phyloP scores from a whole-genome alignment of 768 basidiomycete genomes.

The Termitomyces sp. region DNA sequence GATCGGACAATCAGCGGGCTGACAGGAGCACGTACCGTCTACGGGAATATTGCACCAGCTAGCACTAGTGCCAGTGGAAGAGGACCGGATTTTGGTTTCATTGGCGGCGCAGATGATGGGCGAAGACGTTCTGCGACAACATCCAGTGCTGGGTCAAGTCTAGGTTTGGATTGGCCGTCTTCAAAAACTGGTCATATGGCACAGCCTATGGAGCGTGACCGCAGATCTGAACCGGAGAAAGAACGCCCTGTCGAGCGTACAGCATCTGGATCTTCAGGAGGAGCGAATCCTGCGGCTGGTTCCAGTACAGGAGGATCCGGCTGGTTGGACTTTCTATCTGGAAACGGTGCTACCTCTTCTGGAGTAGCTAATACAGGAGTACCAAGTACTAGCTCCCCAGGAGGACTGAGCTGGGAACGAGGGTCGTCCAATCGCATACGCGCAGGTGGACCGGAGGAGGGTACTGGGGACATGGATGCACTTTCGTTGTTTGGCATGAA shows the following conservation, averaged over 20 bases:
- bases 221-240: not conserved
- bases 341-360: not conserved
- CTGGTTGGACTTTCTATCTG: constrained; percentile 10
- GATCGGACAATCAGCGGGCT: constrained; percentile 1
- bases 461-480: not conserved
- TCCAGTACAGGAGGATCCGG: constrained; percentile 1
- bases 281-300: not conserved
- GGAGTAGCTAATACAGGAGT: not conserved
- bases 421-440: not conserved
- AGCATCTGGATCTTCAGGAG: constrained; percentile 4
- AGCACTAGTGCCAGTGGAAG: not conserved
- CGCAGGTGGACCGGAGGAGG: not conserved
- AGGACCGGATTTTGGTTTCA: not conserved
- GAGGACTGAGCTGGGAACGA: constrained; percentile 8
- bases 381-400: not conserved
- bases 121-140: constrained; percentile 2
- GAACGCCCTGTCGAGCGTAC: not conserved
- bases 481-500: constrained; percentile 5
- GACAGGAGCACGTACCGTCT: not conserved
- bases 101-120: not conserved
- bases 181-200: not conserved
- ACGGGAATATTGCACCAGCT: not conserved
- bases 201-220: constrained; percentile 1
- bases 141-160: not conserved
- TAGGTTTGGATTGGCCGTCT: constrained; percentile 5